phyloP scores from a whole-genome alignment of 805 yeast species.

The Yarrowia porcina region DNA sequence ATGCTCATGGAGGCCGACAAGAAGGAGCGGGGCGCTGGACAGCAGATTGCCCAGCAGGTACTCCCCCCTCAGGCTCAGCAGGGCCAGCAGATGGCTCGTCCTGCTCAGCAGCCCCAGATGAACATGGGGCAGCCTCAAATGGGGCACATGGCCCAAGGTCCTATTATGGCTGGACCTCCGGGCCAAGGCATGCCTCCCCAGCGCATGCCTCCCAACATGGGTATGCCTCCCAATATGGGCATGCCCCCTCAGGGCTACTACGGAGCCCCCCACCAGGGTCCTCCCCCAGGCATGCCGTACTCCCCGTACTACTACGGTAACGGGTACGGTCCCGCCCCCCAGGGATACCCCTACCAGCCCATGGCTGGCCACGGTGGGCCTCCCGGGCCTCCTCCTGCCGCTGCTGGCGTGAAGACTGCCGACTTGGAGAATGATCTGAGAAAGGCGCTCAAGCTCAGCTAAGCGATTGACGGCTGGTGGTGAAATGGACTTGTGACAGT shows the following conservation, averaged over 20 bases:
- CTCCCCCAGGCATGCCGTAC: background rate
- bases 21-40: conserved; percentile 9
- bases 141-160: background rate
- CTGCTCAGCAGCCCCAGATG: background rate
- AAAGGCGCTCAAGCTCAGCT: conserved; percentile 22
- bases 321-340: background rate
- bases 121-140: background rate
- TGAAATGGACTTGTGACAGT: background rate
- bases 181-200: conserved; percentile 6
- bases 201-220: background rate
- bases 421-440: conserved; percentile 15
- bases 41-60: background rate
- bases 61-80: background rate
- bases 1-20: conserved; percentile 22
- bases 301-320: conserved; percentile 12
- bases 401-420: background rate
- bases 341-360: background rate
- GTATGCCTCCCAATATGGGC: background rate
- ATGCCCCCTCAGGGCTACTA: conserved; percentile 1
- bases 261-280: background rate
- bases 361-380: background rate
- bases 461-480: background rate
- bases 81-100: background rate
- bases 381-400: background rate
- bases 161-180: conserved; percentile 17